Evolutionary conservation across 2,329 filamentous ascomycete species (phyloP), one percentile per base, ranked within the genome.

Genomic region (Ascochyta fabae): DNA sequence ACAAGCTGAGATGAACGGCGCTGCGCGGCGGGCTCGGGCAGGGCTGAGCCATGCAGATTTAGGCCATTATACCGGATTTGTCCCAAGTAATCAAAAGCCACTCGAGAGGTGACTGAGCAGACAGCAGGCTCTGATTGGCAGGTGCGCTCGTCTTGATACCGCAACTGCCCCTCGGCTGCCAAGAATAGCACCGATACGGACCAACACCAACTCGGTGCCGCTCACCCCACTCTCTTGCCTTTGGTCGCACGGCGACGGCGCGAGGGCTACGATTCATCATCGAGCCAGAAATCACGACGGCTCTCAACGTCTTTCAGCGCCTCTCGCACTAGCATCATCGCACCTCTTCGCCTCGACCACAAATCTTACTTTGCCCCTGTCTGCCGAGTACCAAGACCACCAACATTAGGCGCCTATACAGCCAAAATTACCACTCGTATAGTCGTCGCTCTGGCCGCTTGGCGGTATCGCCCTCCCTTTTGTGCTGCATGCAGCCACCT

Each of bases 401-500:
- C 46, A 38, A 46, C 42, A 23, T 26, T 10, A n/a, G 41, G 42
- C 35, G 46, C 24, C 36, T 50, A 55, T 31, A 46, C 26, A 26
- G 15, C 24, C 42, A 50, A 49, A 42, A 46, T 55, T 55, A 42
- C 47, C 35, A 24, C 53, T 46, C 53, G 53, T 50, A 47, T 38
- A 50, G 29, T 33, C n/a, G 38, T 40, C 36, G 47, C 41, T 26
- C 35, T 15, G 36, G 36, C 41, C 53, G 33, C 53, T 42, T 50
- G 29, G 47, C 53, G 45, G 26, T n/a, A 26, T 41, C 24, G 16
- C 38, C 29, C 47, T 50, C 53, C 53, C 53, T 55, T 50, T 46
- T 12, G 36, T 33, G 53, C 53, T 42, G 35, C 29, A 35, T 55
- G 38, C 24, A 42, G 46, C 15, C 31, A 16, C 24, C 31, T 35